phyloP scores from a whole-genome alignment of 805 yeast species.

The Starmerella apicola region DNA sequence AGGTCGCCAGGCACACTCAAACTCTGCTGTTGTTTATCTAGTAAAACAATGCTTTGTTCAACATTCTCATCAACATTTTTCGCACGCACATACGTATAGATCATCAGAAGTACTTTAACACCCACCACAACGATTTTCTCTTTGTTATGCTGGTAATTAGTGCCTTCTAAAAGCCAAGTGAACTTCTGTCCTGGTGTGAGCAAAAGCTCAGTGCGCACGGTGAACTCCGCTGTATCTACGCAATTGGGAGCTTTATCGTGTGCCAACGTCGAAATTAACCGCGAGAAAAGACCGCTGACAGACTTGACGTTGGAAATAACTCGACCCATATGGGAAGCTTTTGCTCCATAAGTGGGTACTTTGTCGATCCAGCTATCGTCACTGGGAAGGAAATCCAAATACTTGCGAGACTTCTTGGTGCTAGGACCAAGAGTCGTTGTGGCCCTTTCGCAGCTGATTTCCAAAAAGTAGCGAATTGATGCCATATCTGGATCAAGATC shows the following conservation, averaged over 20 bases:
- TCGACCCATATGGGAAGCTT: conserved; percentile 4
- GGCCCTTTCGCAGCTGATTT: conserved; percentile 2
- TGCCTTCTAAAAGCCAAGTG: conserved; percentile 11
- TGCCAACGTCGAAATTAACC: conserved; percentile 12
- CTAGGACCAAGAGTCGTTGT: not conserved
- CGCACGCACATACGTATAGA: conserved; percentile 14
- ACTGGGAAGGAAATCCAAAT: conserved; percentile 42
- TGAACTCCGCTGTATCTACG: conserved; percentile 9
- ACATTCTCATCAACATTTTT: conserved; percentile 11
- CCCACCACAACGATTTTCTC: conserved; percentile 7
- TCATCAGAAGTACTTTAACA: conserved; percentile 8
- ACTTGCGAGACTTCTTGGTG: conserved; percentile 26
- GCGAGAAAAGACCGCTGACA: conserved; percentile 14
- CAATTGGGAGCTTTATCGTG: conserved; percentile 17
- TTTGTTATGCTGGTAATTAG: not conserved
- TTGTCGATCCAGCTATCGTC: conserved; percentile 13
- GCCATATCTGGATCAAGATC: conserved; percentile 14
- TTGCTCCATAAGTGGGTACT: conserved; percentile 18
- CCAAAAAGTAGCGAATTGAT: conserved; percentile 9
- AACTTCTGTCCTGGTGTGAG: conserved; percentile 19
- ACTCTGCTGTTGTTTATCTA: conserved; percentile 3
- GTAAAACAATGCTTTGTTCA: conserved; percentile 4
- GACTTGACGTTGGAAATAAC: conserved; percentile 12
- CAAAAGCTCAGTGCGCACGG: conserved; percentile 13
- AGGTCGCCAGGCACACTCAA: conserved; percentile 20